phyloP scores from a whole-genome alignment of 2,329 filamentous ascomycete genomes.

The Penicillium corylophilum region DNA sequence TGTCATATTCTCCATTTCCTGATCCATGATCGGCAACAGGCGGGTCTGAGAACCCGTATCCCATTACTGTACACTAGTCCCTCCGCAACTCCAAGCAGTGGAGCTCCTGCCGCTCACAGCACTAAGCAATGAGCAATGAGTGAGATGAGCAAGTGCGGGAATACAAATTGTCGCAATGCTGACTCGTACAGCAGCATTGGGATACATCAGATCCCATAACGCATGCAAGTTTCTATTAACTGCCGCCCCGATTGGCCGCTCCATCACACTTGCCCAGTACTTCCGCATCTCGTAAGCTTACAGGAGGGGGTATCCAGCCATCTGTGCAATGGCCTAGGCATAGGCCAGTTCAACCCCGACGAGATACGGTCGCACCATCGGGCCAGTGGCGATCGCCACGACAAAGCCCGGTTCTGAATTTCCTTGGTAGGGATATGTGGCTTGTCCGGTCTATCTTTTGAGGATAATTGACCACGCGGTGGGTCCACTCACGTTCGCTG shows the following conservation, averaged over 20 bases:
- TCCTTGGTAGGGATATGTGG: not conserved
- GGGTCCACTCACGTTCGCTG: not conserved
- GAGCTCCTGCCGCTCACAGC: not conserved
- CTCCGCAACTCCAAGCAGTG: not conserved
- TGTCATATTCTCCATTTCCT: not conserved
- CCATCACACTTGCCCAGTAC: not conserved
- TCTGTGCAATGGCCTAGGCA: not conserved
- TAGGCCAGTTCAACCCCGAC: not conserved
- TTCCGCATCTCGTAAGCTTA: conserved; percentile 1
- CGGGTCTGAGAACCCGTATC: not conserved
- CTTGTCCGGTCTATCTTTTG: not conserved
- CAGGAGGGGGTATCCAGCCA: not conserved
- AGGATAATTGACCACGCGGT: not conserved
- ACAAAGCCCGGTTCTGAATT: not conserved
- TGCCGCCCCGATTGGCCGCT: conserved; percentile 1
- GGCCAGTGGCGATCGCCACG: not conserved
- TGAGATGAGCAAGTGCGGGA: not conserved
- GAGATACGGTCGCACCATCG: not conserved
- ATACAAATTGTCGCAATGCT: not conserved
- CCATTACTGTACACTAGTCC: not conserved
- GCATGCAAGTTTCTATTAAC: conserved; percentile 6
- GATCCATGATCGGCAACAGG: not conserved
- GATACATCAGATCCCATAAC: conserved; percentile 16
- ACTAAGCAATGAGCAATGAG: no score
- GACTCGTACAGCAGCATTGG: not conserved